Percentiles rank a stretch among this genome's conserved stretches.
phyloP scores from a whole-genome alignment of 495 filamentous ascomycete genomes.

The Hypoxylon crocopeplum region DNA sequence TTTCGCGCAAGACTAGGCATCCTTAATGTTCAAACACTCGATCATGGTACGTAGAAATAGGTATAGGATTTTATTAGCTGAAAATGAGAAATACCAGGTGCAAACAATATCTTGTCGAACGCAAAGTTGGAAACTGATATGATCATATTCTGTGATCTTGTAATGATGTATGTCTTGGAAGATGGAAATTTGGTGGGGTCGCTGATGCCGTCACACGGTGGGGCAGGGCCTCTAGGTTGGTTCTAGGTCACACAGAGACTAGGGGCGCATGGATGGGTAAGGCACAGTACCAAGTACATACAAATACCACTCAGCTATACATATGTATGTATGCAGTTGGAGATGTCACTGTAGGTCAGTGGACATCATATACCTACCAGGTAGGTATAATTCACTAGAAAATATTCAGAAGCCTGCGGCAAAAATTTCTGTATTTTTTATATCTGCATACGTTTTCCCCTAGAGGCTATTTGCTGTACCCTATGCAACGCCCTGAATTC shows the following conservation, averaged over 20 bases:
- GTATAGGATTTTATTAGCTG: slow-evolving; percentile 5
- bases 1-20: slow-evolving; percentile 84
- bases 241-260: too few species aligned
- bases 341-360: not conserved
- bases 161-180: slow-evolving; percentile 19
- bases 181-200: slow-evolving; percentile 31
- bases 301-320: too few species aligned
- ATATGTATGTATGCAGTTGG: not conserved
- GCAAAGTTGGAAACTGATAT: slow-evolving; percentile 5
- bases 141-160: slow-evolving; percentile 14
- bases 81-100: not conserved
- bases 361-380: not conserved
- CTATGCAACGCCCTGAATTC: slow-evolving; percentile 14
- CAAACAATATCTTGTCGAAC: not conserved
- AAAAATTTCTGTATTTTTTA: too few species aligned
- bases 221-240: slow-evolving; percentile 10
- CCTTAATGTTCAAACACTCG: slow-evolving; percentile 17
- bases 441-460: not conserved
- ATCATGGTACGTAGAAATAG: slow-evolving; percentile 15
- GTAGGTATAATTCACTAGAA: not conserved
- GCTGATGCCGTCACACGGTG: slow-evolving; percentile 40
- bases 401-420: too few species aligned
- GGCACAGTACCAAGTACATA: too few species aligned
- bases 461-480: slow-evolving; percentile 2
- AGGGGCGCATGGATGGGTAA: too few species aligned